phyloP scores from a whole-genome alignment of 768 basidiomycete genomes.

The Phlebiopsis gigantea region DNA sequence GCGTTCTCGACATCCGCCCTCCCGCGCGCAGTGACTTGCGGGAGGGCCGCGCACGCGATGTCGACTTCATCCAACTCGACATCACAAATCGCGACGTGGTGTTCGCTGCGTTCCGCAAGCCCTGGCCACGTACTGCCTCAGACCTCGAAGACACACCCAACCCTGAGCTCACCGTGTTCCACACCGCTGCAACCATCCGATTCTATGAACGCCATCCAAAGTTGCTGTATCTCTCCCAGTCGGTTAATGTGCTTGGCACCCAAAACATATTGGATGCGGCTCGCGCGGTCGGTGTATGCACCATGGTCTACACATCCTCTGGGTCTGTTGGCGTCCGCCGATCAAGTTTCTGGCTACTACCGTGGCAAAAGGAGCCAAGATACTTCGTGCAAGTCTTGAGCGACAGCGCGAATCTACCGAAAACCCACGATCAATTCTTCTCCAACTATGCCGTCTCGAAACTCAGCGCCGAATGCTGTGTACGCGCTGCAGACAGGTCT shows the following conservation, averaged over 20 bases:
- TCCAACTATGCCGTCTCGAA: conserved; percentile 78
- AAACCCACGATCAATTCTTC: conserved; percentile 57
- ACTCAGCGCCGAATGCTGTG: conserved; percentile 44
- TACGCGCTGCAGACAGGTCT: conserved; percentile 38
- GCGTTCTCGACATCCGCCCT: conserved; percentile 61
- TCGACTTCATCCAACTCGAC: conserved; percentile 56
- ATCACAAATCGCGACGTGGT: conserved; percentile 50
- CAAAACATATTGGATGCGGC: conserved; percentile 60
- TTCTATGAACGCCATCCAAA: conserved; percentile 61
- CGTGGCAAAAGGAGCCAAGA: conserved; percentile 56
- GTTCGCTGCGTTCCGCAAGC: conserved; percentile 53
- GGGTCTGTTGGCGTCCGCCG: conserved; percentile 57
- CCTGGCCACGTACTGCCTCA: conserved; percentile 44
- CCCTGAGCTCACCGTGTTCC: conserved; percentile 59
- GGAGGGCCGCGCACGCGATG: conserved; percentile 43
- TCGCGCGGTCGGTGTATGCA: conserved; percentile 45
- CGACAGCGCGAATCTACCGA: conserved; percentile 51
- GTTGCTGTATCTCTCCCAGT: conserved; percentile 49
- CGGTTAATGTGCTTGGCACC: conserved; percentile 65
- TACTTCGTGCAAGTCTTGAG: conserved; percentile 57
- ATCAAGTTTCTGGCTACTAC: conserved; percentile 64
- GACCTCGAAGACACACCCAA: conserved; percentile 2
- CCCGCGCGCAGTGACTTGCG: conserved; percentile 55
- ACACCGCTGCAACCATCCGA: conserved; percentile 73
- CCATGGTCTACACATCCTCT: conserved; percentile 70